Evolutionary conservation across 352 stramenopile species (phyloP).

Genomic region (Phytopythium boreale): DNA sequence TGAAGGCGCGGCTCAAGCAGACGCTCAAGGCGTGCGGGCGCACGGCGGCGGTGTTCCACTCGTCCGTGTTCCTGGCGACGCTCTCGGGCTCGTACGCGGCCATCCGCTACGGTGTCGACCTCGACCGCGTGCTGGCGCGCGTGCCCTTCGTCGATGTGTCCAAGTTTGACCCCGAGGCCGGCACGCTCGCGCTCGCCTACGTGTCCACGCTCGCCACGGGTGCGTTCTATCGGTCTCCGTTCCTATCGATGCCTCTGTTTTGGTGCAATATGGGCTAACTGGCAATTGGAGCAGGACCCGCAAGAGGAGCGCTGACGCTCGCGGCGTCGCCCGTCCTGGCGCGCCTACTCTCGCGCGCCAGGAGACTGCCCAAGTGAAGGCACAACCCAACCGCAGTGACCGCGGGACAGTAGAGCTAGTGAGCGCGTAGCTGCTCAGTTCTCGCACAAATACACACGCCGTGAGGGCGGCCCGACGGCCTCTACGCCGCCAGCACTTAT

Average conservation of each 20-base stretch:
- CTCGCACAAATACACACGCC: too few relatives aligned
- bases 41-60: constrained; percentile 90
- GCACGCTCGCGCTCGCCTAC: constrained; percentile 84
- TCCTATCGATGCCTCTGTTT: not conserved
- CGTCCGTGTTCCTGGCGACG: constrained; percentile 93
- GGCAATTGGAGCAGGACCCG: constrained; percentile 30
- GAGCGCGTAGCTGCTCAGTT: not conserved
- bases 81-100: constrained; percentile 84
- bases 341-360: constrained; percentile 48
- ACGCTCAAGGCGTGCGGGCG: constrained; percentile 94
- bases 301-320: constrained; percentile 71
- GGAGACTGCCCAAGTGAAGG: constrained; percentile 8
- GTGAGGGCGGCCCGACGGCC: too few relatives aligned
- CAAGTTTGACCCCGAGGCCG: constrained; percentile 63
- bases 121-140: constrained; percentile 47
- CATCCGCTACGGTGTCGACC: constrained; percentile 65
- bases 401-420: not conserved
- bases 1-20: constrained; percentile 66
- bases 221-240: constrained; percentile 5
- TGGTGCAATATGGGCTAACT: not conserved
- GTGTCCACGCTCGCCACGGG: constrained; percentile 89
- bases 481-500: too few relatives aligned
- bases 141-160: constrained; percentile 73
- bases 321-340: constrained; percentile 68
- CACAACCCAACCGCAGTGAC: not conserved